Percentiles rank a stretch among this genome's conserved stretches.
These are phyloP conservation scores for Leptomonas seymouri DNA, from an alignment of 208 protist species.

Conservation along the genomic window DNA sequence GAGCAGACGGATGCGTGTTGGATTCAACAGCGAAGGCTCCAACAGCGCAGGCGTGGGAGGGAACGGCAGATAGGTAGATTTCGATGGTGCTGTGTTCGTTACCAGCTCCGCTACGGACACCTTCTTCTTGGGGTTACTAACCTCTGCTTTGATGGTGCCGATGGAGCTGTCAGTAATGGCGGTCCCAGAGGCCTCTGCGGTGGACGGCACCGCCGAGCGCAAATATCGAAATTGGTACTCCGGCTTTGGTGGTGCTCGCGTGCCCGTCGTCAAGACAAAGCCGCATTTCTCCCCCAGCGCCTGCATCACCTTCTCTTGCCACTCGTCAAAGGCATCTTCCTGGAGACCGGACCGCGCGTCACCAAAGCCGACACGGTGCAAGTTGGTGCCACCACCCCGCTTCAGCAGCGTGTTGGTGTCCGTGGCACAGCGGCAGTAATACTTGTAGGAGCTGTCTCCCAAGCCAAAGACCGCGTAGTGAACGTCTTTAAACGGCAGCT, in stretches of 20 bases:
- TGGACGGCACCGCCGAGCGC: neutral
- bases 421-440: conserved; percentile 84
- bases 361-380: conserved; percentile 62
- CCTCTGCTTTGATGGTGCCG: neutral
- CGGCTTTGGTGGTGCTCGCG: conserved; percentile 42
- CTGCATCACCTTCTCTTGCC: conserved; percentile 57
- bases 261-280: conserved; percentile 27
- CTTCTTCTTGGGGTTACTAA: neutral
- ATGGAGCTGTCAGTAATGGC: neutral
- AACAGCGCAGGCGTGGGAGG: conserved; percentile 49
- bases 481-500: conserved; percentile 52
- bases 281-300: conserved; percentile 45
- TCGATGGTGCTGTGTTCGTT: neutral
- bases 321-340: conserved; percentile 80
- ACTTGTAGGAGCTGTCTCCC: conserved; percentile 96
- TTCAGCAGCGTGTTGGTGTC: conserved; percentile 53
- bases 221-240: conserved; percentile 42
- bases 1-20: conserved; percentile 42
- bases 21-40: conserved; percentile 59
- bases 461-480: conserved; percentile 93
- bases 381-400: conserved; percentile 54
- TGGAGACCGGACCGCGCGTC: conserved; percentile 54
- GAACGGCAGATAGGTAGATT: conserved; percentile 31
- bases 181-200: neutral
- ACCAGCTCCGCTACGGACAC: too few relatives aligned